A percentile compares a stretch with the other conserved stretches of the same genome.
phyloP scores from a whole-genome alignment of 148 eudicot genomes.

The Mesembryanthemum crystallinum region DNA sequence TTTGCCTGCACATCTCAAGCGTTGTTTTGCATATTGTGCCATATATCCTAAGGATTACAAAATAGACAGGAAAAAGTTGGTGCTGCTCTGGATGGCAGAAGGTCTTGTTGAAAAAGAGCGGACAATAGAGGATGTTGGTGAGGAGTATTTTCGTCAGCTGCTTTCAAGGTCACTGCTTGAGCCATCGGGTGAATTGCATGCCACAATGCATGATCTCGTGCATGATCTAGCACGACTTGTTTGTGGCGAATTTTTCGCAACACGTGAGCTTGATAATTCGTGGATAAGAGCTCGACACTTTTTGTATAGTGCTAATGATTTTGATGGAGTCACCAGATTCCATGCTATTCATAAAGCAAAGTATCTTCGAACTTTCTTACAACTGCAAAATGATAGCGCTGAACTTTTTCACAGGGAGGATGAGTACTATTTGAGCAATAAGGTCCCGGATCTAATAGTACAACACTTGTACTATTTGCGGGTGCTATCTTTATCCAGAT shows the following conservation, averaged over 20 bases:
- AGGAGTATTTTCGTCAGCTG: background rate
- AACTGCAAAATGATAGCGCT: background rate
- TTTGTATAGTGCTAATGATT: background rate
- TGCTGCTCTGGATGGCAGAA: slow-evolving; percentile 24
- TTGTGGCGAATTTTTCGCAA: background rate
- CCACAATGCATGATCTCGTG: background rate
- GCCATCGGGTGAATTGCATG: background rate
- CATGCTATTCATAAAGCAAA: background rate
- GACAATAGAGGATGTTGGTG: slow-evolving; percentile 3
- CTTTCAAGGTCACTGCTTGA: background rate
- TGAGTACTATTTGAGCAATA: background rate
- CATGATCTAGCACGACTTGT: slow-evolving; percentile 1
- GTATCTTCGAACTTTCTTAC: background rate
- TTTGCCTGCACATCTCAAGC: slow-evolving; percentile 9
- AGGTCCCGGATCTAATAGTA: background rate
- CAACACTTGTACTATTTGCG: background rate
- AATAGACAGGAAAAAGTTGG: background rate
- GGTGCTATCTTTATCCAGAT: background rate
- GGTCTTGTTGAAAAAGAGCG: background rate
- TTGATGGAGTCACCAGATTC: background rate
- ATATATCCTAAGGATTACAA: slow-evolving; percentile 11
- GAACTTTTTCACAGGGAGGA: too few species aligned
- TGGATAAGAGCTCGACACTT: background rate
- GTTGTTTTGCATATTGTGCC: slow-evolving; percentile 21
- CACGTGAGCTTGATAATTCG: background rate